phyloP scores from a whole-genome alignment of 2,329 filamentous ascomycete genomes.

The Trichophyton equinum region DNA sequence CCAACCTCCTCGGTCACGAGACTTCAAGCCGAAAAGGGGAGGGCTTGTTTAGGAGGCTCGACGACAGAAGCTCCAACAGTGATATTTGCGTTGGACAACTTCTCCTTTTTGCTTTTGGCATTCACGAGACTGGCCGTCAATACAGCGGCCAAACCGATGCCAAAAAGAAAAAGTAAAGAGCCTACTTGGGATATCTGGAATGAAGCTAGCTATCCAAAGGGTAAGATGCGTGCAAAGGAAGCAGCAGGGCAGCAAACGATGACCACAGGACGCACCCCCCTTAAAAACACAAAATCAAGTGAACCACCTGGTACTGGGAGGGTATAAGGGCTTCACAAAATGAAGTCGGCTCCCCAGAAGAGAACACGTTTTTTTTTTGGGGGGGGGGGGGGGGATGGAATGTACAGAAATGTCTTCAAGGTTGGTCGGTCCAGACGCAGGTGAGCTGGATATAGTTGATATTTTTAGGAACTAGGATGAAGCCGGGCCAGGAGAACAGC shows the following conservation, averaged over 20 bases:
- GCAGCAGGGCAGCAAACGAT: background rate
- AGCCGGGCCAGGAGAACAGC: background rate
- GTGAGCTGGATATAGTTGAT: background rate
- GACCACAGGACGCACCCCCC: background rate
- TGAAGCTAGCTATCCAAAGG: slow-evolving; percentile 1
- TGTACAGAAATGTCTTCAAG: background rate
- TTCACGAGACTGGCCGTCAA: background rate
- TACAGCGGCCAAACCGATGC: background rate
- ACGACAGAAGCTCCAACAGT: background rate
- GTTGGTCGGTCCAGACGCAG: too few species aligned
- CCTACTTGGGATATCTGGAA: background rate
- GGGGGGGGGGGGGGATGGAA: background rate
- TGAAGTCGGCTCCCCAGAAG: background rate
- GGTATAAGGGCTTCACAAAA: slow-evolving; percentile 1
- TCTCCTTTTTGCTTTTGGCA: background rate
- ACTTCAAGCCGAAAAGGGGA: background rate
- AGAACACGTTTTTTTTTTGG: background rate
- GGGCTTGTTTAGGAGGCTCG: background rate
- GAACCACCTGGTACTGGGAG: background rate
- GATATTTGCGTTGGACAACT: background rate
- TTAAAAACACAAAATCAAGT: background rate
- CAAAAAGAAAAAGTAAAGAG: background rate
- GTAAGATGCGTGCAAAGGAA: background rate
- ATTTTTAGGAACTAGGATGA: background rate
- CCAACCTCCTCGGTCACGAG: background rate